phyloP scores from a whole-genome alignment of 371 early-diverging fungal species.

The Mucor plumbeus region DNA sequence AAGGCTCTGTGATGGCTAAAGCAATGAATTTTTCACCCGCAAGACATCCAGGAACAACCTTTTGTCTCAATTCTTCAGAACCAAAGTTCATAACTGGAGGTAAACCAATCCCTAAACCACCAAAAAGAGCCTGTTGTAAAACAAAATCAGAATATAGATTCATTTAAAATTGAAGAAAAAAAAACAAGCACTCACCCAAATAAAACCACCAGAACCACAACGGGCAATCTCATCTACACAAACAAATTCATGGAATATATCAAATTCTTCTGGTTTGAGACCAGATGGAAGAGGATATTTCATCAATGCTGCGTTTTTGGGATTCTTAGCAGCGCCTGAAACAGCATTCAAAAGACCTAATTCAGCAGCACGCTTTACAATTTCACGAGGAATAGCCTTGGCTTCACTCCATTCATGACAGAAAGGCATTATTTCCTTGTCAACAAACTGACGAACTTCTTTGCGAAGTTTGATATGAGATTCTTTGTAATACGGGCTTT shows the following conservation, averaged over 20 bases:
- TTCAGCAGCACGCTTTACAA: constrained; percentile 61
- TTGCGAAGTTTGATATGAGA: constrained; percentile 60
- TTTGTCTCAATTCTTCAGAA: constrained; percentile 67
- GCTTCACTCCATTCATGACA: constrained; percentile 73
- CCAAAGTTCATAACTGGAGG: constrained; percentile 85
- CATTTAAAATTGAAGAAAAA: no score
- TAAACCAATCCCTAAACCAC: constrained; percentile 39
- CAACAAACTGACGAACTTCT: constrained; percentile 60
- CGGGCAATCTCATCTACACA: constrained; percentile 82
- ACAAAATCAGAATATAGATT: not conserved
- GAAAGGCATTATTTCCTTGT: constrained; percentile 67
- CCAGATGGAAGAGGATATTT: constrained; percentile 44
- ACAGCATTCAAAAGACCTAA: constrained; percentile 62
- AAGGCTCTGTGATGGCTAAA: constrained; percentile 74
- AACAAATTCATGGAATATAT: constrained; percentile 84
- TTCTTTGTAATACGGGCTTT: constrained; percentile 61
- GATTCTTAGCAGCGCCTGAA: not conserved
- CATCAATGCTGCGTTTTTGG: not conserved
- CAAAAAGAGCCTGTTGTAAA: not conserved
- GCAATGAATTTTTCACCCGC: constrained; percentile 81
- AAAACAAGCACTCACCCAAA: constrained; percentile 58
- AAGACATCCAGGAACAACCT: constrained; percentile 74
- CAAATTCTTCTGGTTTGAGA: constrained; percentile 64
- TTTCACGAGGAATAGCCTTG: constrained; percentile 56
- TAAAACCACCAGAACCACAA: constrained; percentile 84